phyloP scores from a whole-genome alignment of 345 rosid species.

The Euphorbia tirucalli region DNA sequence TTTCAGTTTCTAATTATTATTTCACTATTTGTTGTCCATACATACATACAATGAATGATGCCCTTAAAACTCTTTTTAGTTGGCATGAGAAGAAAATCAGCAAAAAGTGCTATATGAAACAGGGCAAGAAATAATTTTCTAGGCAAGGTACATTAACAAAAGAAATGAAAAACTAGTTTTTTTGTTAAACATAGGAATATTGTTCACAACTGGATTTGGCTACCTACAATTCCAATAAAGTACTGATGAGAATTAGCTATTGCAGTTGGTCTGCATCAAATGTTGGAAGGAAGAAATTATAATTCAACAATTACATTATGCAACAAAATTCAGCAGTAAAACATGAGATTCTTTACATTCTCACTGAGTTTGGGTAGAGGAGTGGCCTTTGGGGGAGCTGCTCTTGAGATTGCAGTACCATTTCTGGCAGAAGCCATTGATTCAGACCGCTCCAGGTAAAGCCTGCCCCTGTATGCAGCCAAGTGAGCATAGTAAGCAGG shows the following conservation, averaged over 20 bases:
- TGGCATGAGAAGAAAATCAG: no score
- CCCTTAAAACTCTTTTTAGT: no score
- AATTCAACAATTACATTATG: constrained; percentile 13
- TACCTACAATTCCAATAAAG: no score
- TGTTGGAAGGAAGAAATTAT: constrained; percentile 5
- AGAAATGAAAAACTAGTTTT: background rate
- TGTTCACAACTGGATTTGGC: constrained; percentile 7
- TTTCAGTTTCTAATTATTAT: no score
- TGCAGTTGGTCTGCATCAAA: background rate
- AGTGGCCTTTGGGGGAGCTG: constrained; percentile 69
- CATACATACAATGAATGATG: no score
- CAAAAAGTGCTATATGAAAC: no score
- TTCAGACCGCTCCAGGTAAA: constrained; percentile 81
- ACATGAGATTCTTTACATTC: constrained; percentile 86
- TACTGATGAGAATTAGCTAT: no score
- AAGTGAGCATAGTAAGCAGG: constrained; percentile 94
- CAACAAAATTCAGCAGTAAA: constrained; percentile 61
- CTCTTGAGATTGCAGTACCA: constrained; percentile 52
- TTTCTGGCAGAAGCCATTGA: constrained; percentile 30
- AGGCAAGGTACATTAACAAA: no score
- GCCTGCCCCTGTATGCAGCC: constrained; percentile 92
- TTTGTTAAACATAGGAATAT: no score
- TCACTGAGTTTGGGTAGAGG: constrained; percentile 83
- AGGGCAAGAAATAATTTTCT: no score
- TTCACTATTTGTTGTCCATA: no score